phyloP scores from a whole-genome alignment of 163 green algal species.

The Volvox carteri region DNA sequence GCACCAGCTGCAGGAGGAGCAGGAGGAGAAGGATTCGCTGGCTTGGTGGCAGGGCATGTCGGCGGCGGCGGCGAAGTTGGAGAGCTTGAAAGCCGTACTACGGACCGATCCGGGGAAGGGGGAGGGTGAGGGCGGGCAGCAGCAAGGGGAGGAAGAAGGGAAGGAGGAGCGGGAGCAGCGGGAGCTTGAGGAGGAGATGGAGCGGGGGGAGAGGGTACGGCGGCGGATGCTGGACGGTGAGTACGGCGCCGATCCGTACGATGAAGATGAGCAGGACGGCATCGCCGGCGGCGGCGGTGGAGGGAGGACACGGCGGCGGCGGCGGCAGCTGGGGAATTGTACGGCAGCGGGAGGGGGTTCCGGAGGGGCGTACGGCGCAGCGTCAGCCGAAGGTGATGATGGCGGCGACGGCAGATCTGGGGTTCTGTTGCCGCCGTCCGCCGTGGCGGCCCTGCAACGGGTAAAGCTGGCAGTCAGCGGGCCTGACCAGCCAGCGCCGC shows the following conservation, averaged over 20 bases:
- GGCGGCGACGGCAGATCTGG: background rate
- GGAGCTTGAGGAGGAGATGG: slow-evolving; percentile 14
- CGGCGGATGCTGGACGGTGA: background rate
- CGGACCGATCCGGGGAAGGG: background rate
- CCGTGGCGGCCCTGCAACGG: background rate
- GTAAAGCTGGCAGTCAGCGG: slow-evolving; percentile 2
- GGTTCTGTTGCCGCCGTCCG: background rate
- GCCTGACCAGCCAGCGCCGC: background rate
- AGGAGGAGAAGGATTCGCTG: background rate
- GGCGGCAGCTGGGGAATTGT: background rate
- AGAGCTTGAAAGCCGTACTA: slow-evolving; percentile 15
- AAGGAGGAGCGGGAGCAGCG: background rate
- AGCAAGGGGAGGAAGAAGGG: background rate
- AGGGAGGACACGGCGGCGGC: background rate
- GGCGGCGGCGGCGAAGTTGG: background rate
- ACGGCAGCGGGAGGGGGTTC: background rate
- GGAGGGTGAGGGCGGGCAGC: background rate
- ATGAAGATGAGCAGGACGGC: no score
- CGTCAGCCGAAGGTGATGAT: background rate
- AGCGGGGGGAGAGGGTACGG: background rate
- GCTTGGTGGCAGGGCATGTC: slow-evolving; percentile 4
- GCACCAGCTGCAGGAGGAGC: background rate
- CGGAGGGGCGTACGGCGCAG: background rate
- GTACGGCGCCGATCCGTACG: background rate
- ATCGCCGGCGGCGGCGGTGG: background rate